Evolutionary conservation across 306 rosid genomes (phyloP), one percentile per base, ranked within the genome.

Genomic region (Cajanus cajan): DNA sequence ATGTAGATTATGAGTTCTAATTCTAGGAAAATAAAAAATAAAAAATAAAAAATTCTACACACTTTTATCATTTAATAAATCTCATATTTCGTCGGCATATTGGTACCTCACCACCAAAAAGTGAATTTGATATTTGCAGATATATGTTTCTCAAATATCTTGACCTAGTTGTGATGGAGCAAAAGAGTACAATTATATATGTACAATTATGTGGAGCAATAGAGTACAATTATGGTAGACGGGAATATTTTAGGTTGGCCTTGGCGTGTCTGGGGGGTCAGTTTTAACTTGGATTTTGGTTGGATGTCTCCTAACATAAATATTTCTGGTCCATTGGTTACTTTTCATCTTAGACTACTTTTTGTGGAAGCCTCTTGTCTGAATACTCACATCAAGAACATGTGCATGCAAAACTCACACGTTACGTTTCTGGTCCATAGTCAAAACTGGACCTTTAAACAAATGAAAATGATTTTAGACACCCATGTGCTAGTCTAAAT

Each of bases 401-500:
- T 58, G 83, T 59, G 77, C 69, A 34, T 59, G 77, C 69, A 34
- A 21, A 70, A 59, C 72, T 33, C 71, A 41, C 18, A 31, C 37
- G 19, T 57, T 10, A 24, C n/a, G 19, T 5, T 13, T 1, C 16
- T 2, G n/a, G 57, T 74, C 78, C 40, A 54, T 28, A 16, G 58
- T 51, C 28, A 18, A 50, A 41, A 45, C 50, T 44, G n/a, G 51
- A 45, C 51, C 51, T 0, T 28, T 1, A 28, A 28, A 28, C 31
- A 28, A 1, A 3, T 1, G 31, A 28, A 28, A 28, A 28, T 28
- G 31, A 1, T 28, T 28, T 28, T 3, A 28, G 31, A 28, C 31
- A 28, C 31, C 31, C 31, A 28, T 28, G 31, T 28, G 31, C 31
- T 28, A 28, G 31, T 28, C 31, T 28, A 28, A n/a, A n/a, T n/a